Base-by-base conservation (phyloP, 176 grass and related monocot species). In the Oropetium thomaeum region DNA sequence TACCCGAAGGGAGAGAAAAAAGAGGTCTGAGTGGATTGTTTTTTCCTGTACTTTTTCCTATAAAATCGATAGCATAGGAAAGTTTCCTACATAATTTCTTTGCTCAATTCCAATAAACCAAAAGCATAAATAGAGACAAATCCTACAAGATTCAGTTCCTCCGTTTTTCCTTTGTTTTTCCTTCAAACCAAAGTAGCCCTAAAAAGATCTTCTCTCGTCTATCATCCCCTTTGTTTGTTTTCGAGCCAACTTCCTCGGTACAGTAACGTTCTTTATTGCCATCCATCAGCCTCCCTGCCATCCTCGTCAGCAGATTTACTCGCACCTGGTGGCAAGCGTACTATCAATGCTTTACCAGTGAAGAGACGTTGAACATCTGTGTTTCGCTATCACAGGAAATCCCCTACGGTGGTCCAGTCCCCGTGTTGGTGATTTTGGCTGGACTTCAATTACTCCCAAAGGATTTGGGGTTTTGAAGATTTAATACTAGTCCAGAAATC, bases 391-490 rank as follows among this genome's bases (percentile, higher is more conserved):
- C 74, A 69, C 59, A 20, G 78, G 71, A 79, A 79, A 79, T 79
- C 80, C 67, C 75, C 59, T 47, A 12, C 85, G 71, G 26, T 17
- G 49, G 72, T 62, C 71, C 51, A 66, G 53, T 57, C 10, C 9
- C 7, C 10, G 22, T 49, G 63, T 57, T 44, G 60, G 82, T 88
- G 75, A 52, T 28, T 78, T 87, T 35, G 65, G 57, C 8, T 52
- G 38, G 75, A 43, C 63, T 84, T 88, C 81, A 83, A 79, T 79
- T 83, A 79, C 62, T 48, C 17, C 54, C 69, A 65, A 78, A 88
- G 35, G 35, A 68, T 83, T 74, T 49, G 17, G 79, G 37, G 29
- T 74, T 40, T 49, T 51, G 19, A 26, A 67, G 58, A 49, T 73
- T 39, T 55, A 47, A 29, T 75, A n/a, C n/a, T n/a, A 44, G 65